Evolutionary conservation across 164 flowering plant genomes (phyloP), one percentile per base, ranked within the genome.

Genomic region (Chimonanthus praecox): DNA sequence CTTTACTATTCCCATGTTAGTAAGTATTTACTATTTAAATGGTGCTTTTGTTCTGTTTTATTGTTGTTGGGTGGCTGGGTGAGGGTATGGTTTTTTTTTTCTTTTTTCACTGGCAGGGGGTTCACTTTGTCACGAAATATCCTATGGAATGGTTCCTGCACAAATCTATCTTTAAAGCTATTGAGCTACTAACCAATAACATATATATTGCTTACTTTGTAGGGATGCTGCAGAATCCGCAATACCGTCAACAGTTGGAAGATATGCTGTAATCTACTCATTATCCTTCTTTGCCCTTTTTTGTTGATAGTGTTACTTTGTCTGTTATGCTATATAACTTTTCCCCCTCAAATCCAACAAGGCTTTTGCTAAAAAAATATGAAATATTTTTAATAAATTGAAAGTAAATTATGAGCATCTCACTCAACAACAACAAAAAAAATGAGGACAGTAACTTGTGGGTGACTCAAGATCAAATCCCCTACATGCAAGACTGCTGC

Each of bases 221-320:
- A 95, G 99, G 94, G 98, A 95, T 95, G 99, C 80, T 95, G 44
- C 98, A 95, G 73, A 91, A 95, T 83, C 99, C 99, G 43, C 85
- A 85, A 70, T 89, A 92, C 66, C 98, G 98, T 67, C 90, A 88
- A 78, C 99, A 92, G 73, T 83, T 95, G 81, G 86, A 93, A 81
- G 96, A 91, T 60, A 95, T 95, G 99, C 80, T 95, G 99, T 95
- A 84, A 85, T 47, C 16, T 51, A 62, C 8, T 64, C n/a, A 4
- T 71, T 48, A 6, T 73, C 33, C 43, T 74, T 79, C 54, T 47
- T 45, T 20, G 10, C 48, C 51, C 44, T 49, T n/a, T 21, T 13
- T 70, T 6, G 46, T 21, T 70, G 58, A 15, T 7, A 43, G 51
- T 50, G 46, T 33, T 21, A 21, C 9, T 33, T 33, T 33, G 33